phyloP scores from a whole-genome alignment of 2,329 filamentous ascomycete species.

The Neocucurbitaria cava region DNA sequence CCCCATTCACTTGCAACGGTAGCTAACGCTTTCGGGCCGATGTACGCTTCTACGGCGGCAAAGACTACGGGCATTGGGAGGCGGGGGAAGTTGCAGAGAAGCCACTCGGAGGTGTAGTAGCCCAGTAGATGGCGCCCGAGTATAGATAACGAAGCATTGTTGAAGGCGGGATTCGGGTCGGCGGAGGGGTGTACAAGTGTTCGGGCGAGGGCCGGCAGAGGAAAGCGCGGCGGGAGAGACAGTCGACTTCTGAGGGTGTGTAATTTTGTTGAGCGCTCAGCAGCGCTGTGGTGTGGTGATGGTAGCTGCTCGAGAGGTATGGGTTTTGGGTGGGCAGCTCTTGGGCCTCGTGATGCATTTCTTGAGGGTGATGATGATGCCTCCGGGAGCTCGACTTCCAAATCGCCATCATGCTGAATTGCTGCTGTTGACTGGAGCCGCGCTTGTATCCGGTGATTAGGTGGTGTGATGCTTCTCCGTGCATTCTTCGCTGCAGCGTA shows the following conservation, averaged over 20 bases:
- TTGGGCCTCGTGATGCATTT: slow-evolving; percentile 1
- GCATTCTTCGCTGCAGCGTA: slow-evolving; percentile 28
- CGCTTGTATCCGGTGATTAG: slow-evolving; percentile 40
- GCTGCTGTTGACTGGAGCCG: slow-evolving; percentile 29
- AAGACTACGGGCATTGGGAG: slow-evolving; percentile 88
- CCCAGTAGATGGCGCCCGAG: slow-evolving; percentile 83
- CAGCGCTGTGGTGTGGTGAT: slow-evolving; percentile 73
- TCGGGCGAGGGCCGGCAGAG: slow-evolving; percentile 83
- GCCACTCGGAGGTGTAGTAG: slow-evolving; percentile 87
- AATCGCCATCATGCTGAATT: slow-evolving; percentile 11
- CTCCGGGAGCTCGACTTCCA: slow-evolving; percentile 21
- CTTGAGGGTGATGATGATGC: background rate
- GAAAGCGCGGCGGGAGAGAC: slow-evolving; percentile 79
- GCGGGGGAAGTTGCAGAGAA: slow-evolving; percentile 88
- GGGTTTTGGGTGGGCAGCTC: slow-evolving; percentile 8
- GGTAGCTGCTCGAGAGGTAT: slow-evolving; percentile 59
- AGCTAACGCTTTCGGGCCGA: slow-evolving; percentile 75
- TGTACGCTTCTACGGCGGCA: slow-evolving; percentile 83
- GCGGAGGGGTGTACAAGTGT: slow-evolving; percentile 86
- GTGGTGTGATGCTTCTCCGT: slow-evolving; percentile 33
- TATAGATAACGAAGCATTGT: slow-evolving; percentile 83
- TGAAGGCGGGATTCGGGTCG: slow-evolving; percentile 79
- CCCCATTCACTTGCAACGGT: slow-evolving; percentile 86
- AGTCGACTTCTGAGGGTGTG: slow-evolving; percentile 91
- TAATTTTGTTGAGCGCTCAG: slow-evolving; percentile 82